Evolutionary conservation across 352 stramenopile genomes (phyloP), one percentile per base, ranked within the genome.

Genomic region (Pythium periplocum): DNA sequence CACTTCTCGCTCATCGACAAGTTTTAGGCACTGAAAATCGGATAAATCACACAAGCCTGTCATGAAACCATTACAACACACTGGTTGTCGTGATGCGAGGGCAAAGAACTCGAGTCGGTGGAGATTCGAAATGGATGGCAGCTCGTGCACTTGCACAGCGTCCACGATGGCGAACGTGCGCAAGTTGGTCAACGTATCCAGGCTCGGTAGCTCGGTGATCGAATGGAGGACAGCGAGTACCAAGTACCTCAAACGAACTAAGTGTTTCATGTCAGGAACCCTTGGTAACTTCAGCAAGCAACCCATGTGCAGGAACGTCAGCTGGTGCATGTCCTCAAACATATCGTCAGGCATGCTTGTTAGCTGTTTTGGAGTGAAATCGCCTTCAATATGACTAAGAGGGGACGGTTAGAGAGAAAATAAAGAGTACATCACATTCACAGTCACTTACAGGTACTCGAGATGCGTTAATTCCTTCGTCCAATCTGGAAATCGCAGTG

Each of bases 361-460:
- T 0, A 64, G 39, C 17, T 49, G 51, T 6, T 50, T 45, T 6
- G 30, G 7, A 1, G 47, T 56, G 6, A 45, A 37, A 30, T 65
- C 47, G 30, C 58, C 52, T 40, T 65, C 45, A 5, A 60, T 42
- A 33, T 60, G 51, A 6, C 55, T 64, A 26, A 26, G 17, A 26
- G 17, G 17, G 17, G 17, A 38, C 36, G 34, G 37, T n/a, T 26
- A 44, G 2, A 45, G 40, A 3, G 45, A 36, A 34, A 9, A 44
- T 17, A 32, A 36, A 4, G 33, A 8, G 4, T 33, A 53, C 33
- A 47, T 5, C 35, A 46, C 11, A 32, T 36, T 32, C 32, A 36
- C 39, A 30, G 6, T n/a, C 2, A 58, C 58, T 35, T 57, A 70
- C 64, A 72, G 41, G 33, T 62, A 72, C n/a, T 61, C 40, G 9